phyloP scores from a whole-genome alignment of 2,329 filamentous ascomycete genomes.

The Ramichloridium luteum region DNA sequence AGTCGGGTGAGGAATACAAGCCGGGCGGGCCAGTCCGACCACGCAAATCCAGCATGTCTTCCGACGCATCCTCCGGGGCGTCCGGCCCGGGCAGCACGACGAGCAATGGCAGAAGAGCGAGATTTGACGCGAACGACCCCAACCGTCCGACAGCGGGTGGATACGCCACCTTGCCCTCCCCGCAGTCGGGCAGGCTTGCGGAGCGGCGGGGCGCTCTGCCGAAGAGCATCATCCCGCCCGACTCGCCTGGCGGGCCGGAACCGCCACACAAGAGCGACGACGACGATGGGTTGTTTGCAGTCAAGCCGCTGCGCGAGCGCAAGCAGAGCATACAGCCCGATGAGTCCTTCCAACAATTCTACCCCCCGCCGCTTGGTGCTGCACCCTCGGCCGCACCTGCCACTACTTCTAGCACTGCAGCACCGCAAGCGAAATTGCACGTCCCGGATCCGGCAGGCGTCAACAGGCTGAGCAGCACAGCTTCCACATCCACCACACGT shows the following conservation, averaged over 20 bases:
- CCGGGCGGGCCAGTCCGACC: slow-evolving; percentile 9
- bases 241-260: slow-evolving; percentile 61
- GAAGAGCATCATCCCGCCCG: slow-evolving; percentile 63
- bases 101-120: slow-evolving; percentile 22
- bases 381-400: slow-evolving; percentile 12
- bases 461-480: slow-evolving; percentile 62
- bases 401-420: slow-evolving; percentile 7
- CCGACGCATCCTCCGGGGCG: slow-evolving; percentile 13
- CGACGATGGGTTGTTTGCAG: slow-evolving; percentile 60
- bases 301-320: slow-evolving; percentile 11
- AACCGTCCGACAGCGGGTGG: slow-evolving; percentile 36
- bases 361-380: slow-evolving; percentile 38
- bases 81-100: slow-evolving; percentile 15
- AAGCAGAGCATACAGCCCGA: slow-evolving; percentile 12
- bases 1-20: slow-evolving; percentile 18
- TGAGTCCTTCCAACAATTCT: slow-evolving; percentile 44
- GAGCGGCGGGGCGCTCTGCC: slow-evolving; percentile 73
- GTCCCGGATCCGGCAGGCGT: slow-evolving; percentile 43
- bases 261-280: slow-evolving; percentile 58
- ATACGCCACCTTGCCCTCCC: slow-evolving; percentile 28
- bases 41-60: slow-evolving; percentile 21
- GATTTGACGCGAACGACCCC: slow-evolving; percentile 37
- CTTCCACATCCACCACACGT: slow-evolving; percentile 84
- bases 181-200: slow-evolving; percentile 44
- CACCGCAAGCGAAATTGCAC: slow-evolving; percentile 29